phyloP scores from a whole-genome alignment of 1,284 basidiomycete species.

The Tilletia walkeri region DNA sequence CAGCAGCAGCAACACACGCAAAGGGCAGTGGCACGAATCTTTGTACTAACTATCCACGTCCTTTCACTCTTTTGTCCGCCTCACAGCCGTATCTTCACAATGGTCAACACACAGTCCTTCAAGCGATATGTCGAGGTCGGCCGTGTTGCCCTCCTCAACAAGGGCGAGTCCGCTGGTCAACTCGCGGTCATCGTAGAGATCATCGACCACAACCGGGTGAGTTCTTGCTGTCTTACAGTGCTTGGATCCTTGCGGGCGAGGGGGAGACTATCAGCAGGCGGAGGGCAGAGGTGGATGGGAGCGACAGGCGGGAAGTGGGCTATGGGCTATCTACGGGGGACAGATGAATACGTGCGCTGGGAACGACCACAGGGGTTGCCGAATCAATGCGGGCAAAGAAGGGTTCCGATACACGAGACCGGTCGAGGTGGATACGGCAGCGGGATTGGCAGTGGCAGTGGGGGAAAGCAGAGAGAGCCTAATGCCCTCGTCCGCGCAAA shows the following conservation, averaged over 20 bases:
- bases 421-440: too few relatives aligned
- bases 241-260: not conserved
- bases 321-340: not conserved
- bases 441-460: too few relatives aligned
- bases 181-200: slow-evolving; percentile 96
- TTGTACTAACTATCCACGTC: too few relatives aligned
- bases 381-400: too few relatives aligned
- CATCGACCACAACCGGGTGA: slow-evolving; percentile 96
- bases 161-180: slow-evolving; percentile 79
- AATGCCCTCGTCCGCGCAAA: too few relatives aligned
- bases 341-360: not conserved
- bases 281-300: not conserved
- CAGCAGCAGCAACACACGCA: not conserved
- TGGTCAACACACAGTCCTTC: slow-evolving; percentile 61
- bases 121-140: slow-evolving; percentile 97
- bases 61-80: not conserved
- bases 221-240: slow-evolving; percentile 52
- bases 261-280: not conserved
- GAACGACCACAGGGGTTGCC: too few relatives aligned
- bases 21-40: not conserved
- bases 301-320: not conserved
- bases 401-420: too few relatives aligned
- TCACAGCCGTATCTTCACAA: slow-evolving; percentile 9
- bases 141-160: slow-evolving; percentile 92
- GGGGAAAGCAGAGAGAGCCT: too few relatives aligned